Evolutionary conservation across 176 grass and related monocot species (phyloP).

Genomic region (Areca catechu): DNA sequence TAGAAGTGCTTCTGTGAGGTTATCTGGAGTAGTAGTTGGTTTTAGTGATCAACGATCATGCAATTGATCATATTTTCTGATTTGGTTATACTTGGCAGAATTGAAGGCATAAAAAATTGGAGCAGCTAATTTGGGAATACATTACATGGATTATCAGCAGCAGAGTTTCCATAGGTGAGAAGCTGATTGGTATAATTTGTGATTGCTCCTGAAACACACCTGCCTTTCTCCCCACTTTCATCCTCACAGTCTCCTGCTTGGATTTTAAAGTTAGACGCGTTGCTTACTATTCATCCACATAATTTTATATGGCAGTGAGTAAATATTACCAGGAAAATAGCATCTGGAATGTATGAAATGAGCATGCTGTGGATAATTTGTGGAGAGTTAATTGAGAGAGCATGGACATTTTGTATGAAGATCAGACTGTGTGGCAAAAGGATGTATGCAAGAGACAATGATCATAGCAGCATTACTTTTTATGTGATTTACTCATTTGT

Average conservation of each 20-base stretch:
- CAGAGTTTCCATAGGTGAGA: constrained; percentile 29
- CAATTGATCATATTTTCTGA: too few relatives aligned
- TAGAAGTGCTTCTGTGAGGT: constrained; percentile 54
- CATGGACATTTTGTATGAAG: not conserved
- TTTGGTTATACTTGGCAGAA: too few relatives aligned
- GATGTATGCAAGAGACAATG: too few relatives aligned
- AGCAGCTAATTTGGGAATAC: not conserved
- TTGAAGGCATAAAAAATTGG: too few relatives aligned
- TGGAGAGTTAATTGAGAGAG: not conserved
- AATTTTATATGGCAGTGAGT: too few relatives aligned
- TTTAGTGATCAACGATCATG: too few relatives aligned
- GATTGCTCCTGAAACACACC: constrained; percentile 64
- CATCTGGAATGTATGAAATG: not conserved
- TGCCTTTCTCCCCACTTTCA: constrained; percentile 31
- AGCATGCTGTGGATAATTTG: not conserved
- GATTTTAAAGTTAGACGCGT: too few relatives aligned
- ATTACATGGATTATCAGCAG: constrained; percentile 25
- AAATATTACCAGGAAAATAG: too few relatives aligned
- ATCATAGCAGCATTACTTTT: too few relatives aligned
- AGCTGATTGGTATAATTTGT: constrained; percentile 64
- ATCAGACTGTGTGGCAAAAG: too few relatives aligned
- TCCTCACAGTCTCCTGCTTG: constrained; percentile 52
- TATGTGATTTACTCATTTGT: too few relatives aligned
- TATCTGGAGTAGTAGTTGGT: constrained; percentile 24
- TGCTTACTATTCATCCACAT: too few relatives aligned